Base-by-base conservation (phyloP, 2,329 filamentous ascomycete genomes). In the Rachicladosporium sp. region DNA sequence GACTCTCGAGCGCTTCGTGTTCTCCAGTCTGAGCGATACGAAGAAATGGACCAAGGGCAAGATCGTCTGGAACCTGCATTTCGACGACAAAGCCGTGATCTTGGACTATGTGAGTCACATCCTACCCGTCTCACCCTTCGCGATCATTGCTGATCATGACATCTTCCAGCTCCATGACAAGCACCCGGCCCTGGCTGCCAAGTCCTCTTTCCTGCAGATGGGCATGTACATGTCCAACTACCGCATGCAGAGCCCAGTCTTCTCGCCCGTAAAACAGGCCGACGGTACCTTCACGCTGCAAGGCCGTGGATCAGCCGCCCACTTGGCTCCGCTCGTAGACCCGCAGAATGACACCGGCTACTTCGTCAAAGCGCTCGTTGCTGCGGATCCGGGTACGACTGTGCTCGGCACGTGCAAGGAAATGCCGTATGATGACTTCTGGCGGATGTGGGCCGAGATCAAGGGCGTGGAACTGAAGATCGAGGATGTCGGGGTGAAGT, bases 61-160 rank as follows among this genome's bases (percentile, higher is more conserved):
- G 43, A 67, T 67, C 40, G 58, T 40, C 2, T 49, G 54, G 10
- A 59, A 66, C 1, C 60, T 61, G 35, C 63, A 68, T 45, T 67
- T 63, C 39, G 60, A 67, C 31, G 50, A 53, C n/a, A 68, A 68
- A 44, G 62, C 60, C 4, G 46, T 49, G 1, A 56, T 52, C 4
- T 53, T 48, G 2, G 46, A 52, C 2, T 65, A 65, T 35, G 46
- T 55, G 29, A 47, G 23, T 27, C 23, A 4, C 4, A 23, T 23
- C 21, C 21, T 6, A 23, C 4, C 23, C 23, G 8, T 27, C 23
- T 27, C 6, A 8, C 23, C 4, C 23, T 3, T 6, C 23, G 3
- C 23, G 23, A 27, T 8, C 5, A 7, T 8, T 27, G 23, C 23
- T 27, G 23, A 27, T 27, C 4, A 27, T 27, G 7, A 23, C 6